phyloP scores from a whole-genome alignment of 306 rosid species.

The Cicer arietinum region DNA sequence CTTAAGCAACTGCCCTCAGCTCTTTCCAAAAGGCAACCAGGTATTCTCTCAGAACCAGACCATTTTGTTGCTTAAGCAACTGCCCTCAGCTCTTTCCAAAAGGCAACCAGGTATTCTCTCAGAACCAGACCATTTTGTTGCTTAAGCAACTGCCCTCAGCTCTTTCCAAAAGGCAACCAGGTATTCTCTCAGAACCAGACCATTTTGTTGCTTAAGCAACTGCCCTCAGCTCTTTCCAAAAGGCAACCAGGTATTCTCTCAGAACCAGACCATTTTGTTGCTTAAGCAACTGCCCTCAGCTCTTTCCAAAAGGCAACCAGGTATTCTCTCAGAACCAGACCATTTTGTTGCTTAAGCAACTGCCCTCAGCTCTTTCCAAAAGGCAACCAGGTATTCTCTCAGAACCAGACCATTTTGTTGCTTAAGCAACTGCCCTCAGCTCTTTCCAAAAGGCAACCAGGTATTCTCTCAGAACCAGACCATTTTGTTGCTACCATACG shows the following conservation, averaged over 20 bases:
- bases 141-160: not conserved
- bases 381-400: conserved; percentile 13
- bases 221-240: not conserved
- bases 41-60: conserved; percentile 1
- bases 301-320: not conserved
- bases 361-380: not conserved
- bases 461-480: conserved; percentile 1
- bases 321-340: conserved; percentile 1
- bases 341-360: not conserved
- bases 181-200: conserved; percentile 1
- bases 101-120: conserved; percentile 13
- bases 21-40: not conserved
- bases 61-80: not conserved
- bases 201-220: not conserved
- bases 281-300: not conserved
- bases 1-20: not conserved
- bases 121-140: not conserved
- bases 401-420: not conserved
- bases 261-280: not conserved
- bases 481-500: not conserved
- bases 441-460: not conserved
- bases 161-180: not conserved
- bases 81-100: not conserved
- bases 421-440: not conserved
- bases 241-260: conserved; percentile 13